These are phyloP conservation scores for Colletotrichum chrysophilum DNA, from an alignment of 2,329 filamentous ascomycete species.

Conservation along the genomic window DNA sequence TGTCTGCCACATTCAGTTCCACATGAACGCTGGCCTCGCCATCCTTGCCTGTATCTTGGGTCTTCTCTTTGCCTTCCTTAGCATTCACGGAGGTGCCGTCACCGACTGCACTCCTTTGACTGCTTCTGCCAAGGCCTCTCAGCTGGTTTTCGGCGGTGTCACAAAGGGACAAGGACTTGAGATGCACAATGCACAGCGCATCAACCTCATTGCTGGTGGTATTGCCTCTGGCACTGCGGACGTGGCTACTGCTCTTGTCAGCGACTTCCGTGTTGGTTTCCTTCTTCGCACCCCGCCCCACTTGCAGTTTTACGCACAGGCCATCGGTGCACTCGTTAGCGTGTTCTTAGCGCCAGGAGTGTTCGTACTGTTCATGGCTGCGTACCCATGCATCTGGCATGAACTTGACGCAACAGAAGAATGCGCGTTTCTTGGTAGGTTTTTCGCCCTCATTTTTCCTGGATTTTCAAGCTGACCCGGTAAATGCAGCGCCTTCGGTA, in stretches of 20 bases:
- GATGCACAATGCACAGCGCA: conserved; percentile 56
- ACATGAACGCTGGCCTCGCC: conserved; percentile 62
- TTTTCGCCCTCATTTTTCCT: neutral
- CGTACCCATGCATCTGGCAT: conserved; percentile 71
- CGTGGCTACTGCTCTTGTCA: conserved; percentile 57
- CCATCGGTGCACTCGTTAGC: conserved; percentile 65
- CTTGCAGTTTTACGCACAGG: conserved; percentile 71
- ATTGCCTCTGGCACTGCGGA: conserved; percentile 62
- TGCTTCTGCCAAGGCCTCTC: conserved; percentile 70
- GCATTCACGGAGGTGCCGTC: conserved; percentile 54
- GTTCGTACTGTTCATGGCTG: conserved; percentile 70
- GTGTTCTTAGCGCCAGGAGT: conserved; percentile 71
- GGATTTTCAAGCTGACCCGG: neutral
- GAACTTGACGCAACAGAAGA: conserved; percentile 36
- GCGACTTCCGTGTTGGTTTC: conserved; percentile 73
- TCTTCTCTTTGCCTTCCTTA: conserved; percentile 64
- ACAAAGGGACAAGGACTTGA: conserved; percentile 59
- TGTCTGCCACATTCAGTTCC: conserved; percentile 54
- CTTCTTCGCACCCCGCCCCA: conserved; percentile 68
- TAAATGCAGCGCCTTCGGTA: conserved; percentile 56
- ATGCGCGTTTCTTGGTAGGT: conserved; percentile 56
- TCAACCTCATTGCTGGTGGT: conserved; percentile 70
- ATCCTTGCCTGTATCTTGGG: conserved; percentile 61
- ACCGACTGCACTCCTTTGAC: conserved; percentile 67
- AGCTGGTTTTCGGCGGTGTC: conserved; percentile 71